A percentile compares a stretch with the other conserved stretches of the same genome.
phyloP scores from a whole-genome alignment of 75 land plant genomes.

The Pseudotsuga menziesii region DNA sequence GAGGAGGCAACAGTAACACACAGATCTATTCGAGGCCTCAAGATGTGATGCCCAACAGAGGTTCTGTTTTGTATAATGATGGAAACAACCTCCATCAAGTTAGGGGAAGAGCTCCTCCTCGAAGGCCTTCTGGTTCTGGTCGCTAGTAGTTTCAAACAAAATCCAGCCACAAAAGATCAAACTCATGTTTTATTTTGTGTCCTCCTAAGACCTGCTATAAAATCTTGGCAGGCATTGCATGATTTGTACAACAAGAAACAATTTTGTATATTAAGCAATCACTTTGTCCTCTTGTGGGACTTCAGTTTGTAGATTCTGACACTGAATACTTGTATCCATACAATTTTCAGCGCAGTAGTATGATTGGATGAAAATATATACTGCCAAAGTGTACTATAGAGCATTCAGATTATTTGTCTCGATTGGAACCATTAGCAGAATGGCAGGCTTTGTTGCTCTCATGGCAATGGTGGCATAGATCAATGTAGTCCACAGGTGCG shows the following conservation, averaged over 20 bases:
- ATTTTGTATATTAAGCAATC: slow-evolving; percentile 3
- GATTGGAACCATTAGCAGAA: no score
- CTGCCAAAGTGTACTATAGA: no score
- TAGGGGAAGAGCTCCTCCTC: slow-evolving; percentile 4
- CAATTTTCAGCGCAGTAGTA: no score
- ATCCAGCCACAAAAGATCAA: background rate
- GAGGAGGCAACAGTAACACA: background rate
- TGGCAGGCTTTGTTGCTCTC: no score
- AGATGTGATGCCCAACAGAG: background rate
- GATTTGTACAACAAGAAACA: background rate
- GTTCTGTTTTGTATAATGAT: slow-evolving; percentile 3
- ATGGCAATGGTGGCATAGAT: no score
- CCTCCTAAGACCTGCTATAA: background rate
- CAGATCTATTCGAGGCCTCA: background rate
- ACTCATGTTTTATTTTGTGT: background rate
- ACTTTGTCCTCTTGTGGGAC: background rate
- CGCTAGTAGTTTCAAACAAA: background rate
- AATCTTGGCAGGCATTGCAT: background rate
- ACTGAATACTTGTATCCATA: background rate
- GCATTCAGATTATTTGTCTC: no score
- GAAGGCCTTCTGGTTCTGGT: background rate
- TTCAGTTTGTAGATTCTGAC: slow-evolving; percentile 1
- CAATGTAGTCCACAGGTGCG: no score
- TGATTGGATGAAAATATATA: no score
- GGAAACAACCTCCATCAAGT: slow-evolving; percentile 5